Evolutionary conservation across 148 eudicot genomes (phyloP).

Genomic region (Rheum nobile): DNA sequence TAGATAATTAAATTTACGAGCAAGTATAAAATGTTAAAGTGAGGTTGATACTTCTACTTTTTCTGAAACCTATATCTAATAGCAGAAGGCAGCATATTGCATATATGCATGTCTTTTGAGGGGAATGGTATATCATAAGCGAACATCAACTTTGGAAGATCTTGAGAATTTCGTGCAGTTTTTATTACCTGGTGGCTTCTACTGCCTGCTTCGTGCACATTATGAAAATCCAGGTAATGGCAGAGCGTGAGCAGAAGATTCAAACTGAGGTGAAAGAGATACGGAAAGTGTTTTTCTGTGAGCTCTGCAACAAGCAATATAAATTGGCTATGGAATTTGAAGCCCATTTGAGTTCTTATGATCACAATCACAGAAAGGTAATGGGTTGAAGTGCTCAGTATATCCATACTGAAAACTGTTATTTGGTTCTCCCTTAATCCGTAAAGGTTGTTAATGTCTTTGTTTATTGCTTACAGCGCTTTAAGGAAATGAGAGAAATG

Average conservation of each 20-base stretch:
- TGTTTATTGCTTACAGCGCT: slow-evolving; percentile 41
- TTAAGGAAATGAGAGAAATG: slow-evolving; percentile 95
- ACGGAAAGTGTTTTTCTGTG: slow-evolving; percentile 76
- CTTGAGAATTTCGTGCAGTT: slow-evolving; percentile 98
- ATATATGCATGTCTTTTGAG: slow-evolving; percentile 88
- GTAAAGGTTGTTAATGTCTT: not conserved
- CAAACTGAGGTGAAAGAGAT: slow-evolving; percentile 96
- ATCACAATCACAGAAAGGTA: slow-evolving; percentile 98
- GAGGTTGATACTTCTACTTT: slow-evolving; percentile 53
- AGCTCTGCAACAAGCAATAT: slow-evolving; percentile 96
- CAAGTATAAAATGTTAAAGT: slow-evolving; percentile 10
- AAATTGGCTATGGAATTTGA: slow-evolving; percentile 96
- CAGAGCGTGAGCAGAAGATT: slow-evolving; percentile 98
- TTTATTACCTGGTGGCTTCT: slow-evolving; percentile 99
- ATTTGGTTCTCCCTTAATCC: not conserved
- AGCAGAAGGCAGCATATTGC: slow-evolving; percentile 93
- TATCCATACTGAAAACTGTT: not conserved
- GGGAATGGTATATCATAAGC: slow-evolving; percentile 80
- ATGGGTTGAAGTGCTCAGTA: not conserved
- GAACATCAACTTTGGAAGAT: slow-evolving; percentile 86
- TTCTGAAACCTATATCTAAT: slow-evolving; percentile 67
- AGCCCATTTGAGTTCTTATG: slow-evolving; percentile 93
- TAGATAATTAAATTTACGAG: not conserved
- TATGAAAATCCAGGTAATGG: slow-evolving; percentile 96
- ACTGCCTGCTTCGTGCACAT: slow-evolving; percentile 99